Evolutionary conservation across 305 asterid species (phyloP), one percentile per base, ranked within the genome.

Genomic region (Fraxinus velutina): DNA sequence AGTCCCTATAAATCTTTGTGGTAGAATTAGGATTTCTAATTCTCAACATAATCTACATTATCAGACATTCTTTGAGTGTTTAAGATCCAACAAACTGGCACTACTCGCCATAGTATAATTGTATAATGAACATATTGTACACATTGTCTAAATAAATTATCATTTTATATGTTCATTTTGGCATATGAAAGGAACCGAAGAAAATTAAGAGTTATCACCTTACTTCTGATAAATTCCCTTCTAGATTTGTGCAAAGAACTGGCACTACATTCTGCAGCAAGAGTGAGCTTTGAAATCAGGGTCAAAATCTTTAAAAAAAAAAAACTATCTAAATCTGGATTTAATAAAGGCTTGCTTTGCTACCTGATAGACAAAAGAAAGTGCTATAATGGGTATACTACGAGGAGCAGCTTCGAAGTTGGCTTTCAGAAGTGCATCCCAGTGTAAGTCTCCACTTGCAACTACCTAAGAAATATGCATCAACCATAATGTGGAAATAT

Each of bases 361-460:
- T 88, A 93, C 99, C 95, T 95, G 99, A 87, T 95, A 95, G 82
- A 95, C 99, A 85, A 95, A 95, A 78, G 99, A 93, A 86, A 95
- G 98, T 19, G 97, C 98, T 81, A 95, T 89, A 73, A 95, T 92
- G 62, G 99, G 99, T 91, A 95, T 90, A 79, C 99, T 93, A 44
- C 81, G 88, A 73, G 99, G 98, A 33, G 89, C 95, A 77, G 98
- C 97, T 87, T 92, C 97, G 15, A 91, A 87, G 84, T 92, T 95
- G 62, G 94, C 88, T 90, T 82, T 88, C 21, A 95, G 86, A 85
- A 95, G 97, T 81, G 92, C 93, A 77, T 93, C 97, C 97, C 95
- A 95, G 76, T 93, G 93, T 87, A 95, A 84, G 88, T 93, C 93
- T 78, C 97, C 97, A 86, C 94, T 89, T 29, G 97, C 95, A 64